Conservation (phyloP, 2,329 filamentous ascomycete species). For the Cladosporium cucumerinum region DNA sequence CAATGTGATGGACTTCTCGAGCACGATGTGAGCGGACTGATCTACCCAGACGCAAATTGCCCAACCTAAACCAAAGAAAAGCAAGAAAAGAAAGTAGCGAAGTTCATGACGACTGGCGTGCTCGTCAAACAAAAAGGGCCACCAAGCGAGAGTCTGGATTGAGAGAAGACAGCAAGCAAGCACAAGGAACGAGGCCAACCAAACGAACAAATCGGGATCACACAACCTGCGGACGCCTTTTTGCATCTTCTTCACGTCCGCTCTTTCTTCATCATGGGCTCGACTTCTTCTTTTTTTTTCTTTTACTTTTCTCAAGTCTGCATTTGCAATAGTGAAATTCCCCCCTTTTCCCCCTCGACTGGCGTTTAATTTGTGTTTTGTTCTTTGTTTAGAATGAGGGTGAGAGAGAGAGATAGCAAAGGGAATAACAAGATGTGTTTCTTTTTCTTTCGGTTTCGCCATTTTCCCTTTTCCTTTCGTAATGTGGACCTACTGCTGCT, state of each 20-base stretch:
- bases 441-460: not conserved
- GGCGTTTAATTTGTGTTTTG: constrained; percentile 4
- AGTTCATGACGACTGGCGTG: not conserved
- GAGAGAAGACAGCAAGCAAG: not conserved
- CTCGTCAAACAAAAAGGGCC: not conserved
- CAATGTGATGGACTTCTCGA: not conserved
- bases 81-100: not conserved
- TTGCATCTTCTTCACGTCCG: not conserved
- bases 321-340: constrained; percentile 11
- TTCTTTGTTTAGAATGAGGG: not conserved
- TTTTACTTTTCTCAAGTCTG: not conserved
- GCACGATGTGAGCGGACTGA: not conserved
- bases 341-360: not conserved
- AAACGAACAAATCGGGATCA: not conserved
- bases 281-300: not conserved
- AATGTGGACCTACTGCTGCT: not conserved
- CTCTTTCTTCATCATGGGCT: constrained; percentile 3
- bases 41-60: not conserved
- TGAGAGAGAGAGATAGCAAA: not conserved
- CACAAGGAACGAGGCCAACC: not conserved
- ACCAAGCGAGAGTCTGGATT: not conserved
- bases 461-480: not conserved
- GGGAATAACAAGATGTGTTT: not conserved
- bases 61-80: not conserved
- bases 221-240: not conserved